Evolutionary conservation across 805 yeast species (phyloP), one percentile per base, ranked within the genome.

Genomic region (Cyberlindnera xylosilytica): DNA sequence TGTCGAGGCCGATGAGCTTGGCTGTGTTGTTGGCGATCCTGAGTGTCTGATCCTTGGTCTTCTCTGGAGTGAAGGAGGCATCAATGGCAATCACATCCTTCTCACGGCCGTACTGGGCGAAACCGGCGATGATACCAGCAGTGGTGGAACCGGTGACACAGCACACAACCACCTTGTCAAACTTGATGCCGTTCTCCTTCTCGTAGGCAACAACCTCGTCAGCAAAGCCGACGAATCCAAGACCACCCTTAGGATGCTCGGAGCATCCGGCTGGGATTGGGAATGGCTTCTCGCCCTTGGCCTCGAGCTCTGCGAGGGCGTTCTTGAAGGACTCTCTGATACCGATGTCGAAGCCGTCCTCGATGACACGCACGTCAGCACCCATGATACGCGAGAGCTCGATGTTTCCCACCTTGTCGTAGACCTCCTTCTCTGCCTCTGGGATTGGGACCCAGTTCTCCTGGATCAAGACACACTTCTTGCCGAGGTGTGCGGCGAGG

Each of bases 401-500:
- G 24, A 47, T 47, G 44, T 47, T 47, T 12, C 50, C 50, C 15
- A 47, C 50, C 40, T 40, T 43, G 45, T 47, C 41, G 44, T 47
- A 47, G 30, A 43, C 37, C 15, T 47, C 50, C 44, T 47, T 47
- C 44, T 47, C 50, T 13, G 50, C 45, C 39, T 47, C 50, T 38
- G 50, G 50, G 44, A 47, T 47, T 17, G 50, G 50, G 20, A 47
- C 50, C 50, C 50, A 47, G 42, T 47, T 46, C 41, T 47, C 50
- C 41, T 47, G 50, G 34, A 47, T 47, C 47, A 47, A 30, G 15
- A 47, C 50, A 38, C 50, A 47, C 41, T 47, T 43, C 45, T 47
- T 47, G 17, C 50, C 50, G 37, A 47, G 22, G 39, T 47, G 47
- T 19, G 50, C 50, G 17, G 50, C 50, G 24, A 47, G 37, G 4